Evolutionary conservation across 306 rosid species (phyloP).

Genomic region (Vicia villosa): DNA sequence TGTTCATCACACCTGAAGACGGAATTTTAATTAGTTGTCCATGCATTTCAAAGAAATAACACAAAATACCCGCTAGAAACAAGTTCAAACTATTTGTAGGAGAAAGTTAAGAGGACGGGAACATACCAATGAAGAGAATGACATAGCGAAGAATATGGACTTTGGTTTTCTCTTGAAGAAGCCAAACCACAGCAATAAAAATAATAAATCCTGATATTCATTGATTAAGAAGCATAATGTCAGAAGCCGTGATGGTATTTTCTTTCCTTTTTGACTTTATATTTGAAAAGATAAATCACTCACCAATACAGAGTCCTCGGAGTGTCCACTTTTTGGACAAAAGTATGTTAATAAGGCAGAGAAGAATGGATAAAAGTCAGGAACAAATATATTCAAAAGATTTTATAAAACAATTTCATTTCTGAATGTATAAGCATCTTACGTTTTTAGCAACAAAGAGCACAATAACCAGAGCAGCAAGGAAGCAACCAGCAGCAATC

Average conservation of each 20-base stretch:
- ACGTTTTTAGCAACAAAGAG: slow-evolving; percentile 92
- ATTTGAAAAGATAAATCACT: slow-evolving; percentile 39
- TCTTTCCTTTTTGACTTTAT: slow-evolving; percentile 18
- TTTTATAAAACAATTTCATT: neutral
- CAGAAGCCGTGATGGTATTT: slow-evolving; percentile 23
- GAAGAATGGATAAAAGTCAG: slow-evolving; percentile 38
- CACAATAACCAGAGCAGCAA: slow-evolving; percentile 74
- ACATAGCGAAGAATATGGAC: slow-evolving; percentile 81
- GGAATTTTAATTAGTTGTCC: slow-evolving; percentile 38
- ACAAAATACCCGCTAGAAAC: too few relatives aligned
- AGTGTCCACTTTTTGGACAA: slow-evolving; percentile 81
- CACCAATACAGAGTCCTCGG: slow-evolving; percentile 91
- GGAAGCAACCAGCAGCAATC: slow-evolving; percentile 92
- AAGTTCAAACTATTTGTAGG: slow-evolving; percentile 29
- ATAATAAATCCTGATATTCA: slow-evolving; percentile 76
- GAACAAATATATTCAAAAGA: slow-evolving; percentile 10
- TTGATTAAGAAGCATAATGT: slow-evolving; percentile 30
- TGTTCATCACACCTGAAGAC: slow-evolving; percentile 96
- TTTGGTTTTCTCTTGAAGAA: slow-evolving; percentile 85
- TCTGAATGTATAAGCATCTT: slow-evolving; percentile 41
- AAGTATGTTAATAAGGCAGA: slow-evolving; percentile 17
- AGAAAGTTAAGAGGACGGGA: slow-evolving; percentile 35
- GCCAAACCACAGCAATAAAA: slow-evolving; percentile 79
- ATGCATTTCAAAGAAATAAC: slow-evolving; percentile 22
- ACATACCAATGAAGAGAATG: slow-evolving; percentile 84